Evolutionary conservation across 768 basidiomycete genomes (phyloP), one percentile per base, ranked within the genome.

Genomic region (Astraeus odoratus): DNA sequence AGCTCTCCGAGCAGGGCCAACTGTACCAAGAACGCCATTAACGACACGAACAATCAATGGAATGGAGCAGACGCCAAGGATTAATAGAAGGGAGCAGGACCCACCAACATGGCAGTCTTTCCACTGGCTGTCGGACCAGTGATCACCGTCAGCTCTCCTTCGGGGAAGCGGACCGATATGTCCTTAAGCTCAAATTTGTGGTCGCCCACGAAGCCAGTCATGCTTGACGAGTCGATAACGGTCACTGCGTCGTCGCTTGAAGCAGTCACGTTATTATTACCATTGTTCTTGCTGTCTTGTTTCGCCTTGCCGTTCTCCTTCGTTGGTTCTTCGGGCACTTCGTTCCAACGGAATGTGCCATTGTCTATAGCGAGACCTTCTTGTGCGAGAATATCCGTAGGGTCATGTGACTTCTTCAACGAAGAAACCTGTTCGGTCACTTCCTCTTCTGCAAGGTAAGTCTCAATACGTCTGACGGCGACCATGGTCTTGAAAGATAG

Each of bases 391-490:
- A 56, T 57, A 35, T 52, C 51, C 1, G 58, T 22, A 8, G 60
- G 59, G 0, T 59, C 56, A 10, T 42, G 42, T 12, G 54, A 30
- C 24, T 62, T 60, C 59, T 81, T 83, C 42, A 83, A 59, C 0
- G 72, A 69, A 0, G 77, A 81, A 1, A 83, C 78, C 50, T 76
- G 76, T 33, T 72, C 77, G 8, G 71, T 67, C 6, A 83, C 78
- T 53, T 83, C 81, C 24, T 80, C 78, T 50, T 83, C 81, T 10
- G 66, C 66, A 0, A 83, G 67, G 65, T 76, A 83, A 2, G 67
- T 73, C 38, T 76, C 72, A 44, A 85, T 80, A 30, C 82, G 78
- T 20, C 75, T 64, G 27, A 84, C 57, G 1, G 81, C 72, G 3
- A 85, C 80, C 16, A 71, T 65, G 0, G 77, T 73, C 65, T 81